Percentiles rank a stretch among this genome's conserved stretches.
phyloP scores from a whole-genome alignment of 1,284 basidiomycete species.

The Athelia psychrophila region DNA sequence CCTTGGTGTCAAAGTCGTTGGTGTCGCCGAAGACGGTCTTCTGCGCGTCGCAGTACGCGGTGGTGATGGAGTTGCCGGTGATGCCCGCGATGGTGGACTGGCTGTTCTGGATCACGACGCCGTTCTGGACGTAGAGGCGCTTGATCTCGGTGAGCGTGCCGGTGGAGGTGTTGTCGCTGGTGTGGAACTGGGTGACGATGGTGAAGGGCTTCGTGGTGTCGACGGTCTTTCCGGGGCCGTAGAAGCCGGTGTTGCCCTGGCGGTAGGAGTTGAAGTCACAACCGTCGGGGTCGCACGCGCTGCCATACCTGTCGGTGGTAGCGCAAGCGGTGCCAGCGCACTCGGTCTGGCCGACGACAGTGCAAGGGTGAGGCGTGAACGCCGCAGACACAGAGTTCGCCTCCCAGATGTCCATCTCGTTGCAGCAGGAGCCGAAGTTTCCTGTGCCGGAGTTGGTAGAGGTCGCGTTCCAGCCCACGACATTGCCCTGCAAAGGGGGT shows the following conservation, averaged over 20 bases:
- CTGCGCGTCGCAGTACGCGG: constrained; percentile 37
- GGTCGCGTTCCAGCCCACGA: constrained; percentile 25
- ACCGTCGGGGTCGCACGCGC: constrained; percentile 48
- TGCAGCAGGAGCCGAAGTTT: constrained; percentile 48
- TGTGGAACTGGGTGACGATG: constrained; percentile 55
- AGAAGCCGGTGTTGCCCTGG: constrained; percentile 47
- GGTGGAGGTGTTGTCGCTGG: constrained; percentile 38
- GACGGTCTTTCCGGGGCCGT: constrained; percentile 41
- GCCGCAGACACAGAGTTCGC: constrained; percentile 49
- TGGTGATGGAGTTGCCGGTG: constrained; percentile 35
- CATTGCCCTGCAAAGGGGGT: constrained; percentile 33
- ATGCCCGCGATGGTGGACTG: constrained; percentile 40
- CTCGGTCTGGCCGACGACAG: constrained; percentile 32
- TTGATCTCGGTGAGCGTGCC: constrained; percentile 48
- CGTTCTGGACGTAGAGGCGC: constrained; percentile 51
- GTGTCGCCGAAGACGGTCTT: constrained; percentile 41
- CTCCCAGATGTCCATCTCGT: constrained; percentile 60
- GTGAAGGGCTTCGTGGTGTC: constrained; percentile 46
- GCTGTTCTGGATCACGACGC: constrained; percentile 46
- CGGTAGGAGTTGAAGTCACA: constrained; percentile 59
- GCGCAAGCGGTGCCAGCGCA: constrained; percentile 33
- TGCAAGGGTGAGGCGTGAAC: constrained; percentile 51
- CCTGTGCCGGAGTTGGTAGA: constrained; percentile 36
- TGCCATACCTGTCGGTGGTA: constrained; percentile 28
- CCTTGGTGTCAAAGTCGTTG: constrained; percentile 42